These are phyloP conservation scores for Parsonsia alboflavescens DNA, from an alignment of 257 asterid species.

Conservation along the genomic window DNA sequence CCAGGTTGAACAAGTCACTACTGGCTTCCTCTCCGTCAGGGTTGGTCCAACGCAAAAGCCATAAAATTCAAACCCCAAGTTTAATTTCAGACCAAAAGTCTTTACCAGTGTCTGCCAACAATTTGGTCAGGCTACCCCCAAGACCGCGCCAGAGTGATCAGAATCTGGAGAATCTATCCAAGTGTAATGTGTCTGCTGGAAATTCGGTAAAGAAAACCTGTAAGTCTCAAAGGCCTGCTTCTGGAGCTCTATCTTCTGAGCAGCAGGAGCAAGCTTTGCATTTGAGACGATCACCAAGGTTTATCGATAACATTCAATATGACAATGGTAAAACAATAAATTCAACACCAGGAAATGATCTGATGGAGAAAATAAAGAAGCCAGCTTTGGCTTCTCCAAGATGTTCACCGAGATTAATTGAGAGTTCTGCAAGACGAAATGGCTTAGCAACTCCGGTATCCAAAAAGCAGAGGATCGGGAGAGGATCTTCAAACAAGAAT, in stretches of 20 bases:
- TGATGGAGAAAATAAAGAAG: neutral
- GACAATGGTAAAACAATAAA: neutral
- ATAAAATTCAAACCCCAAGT: neutral
- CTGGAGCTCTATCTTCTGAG: neutral
- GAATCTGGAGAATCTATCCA: neutral
- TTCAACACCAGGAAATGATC: neutral
- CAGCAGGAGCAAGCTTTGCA: neutral
- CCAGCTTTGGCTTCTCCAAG: neutral
- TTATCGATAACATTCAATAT: neutral
- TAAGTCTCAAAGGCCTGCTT: neutral
- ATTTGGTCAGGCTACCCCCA: neutral
- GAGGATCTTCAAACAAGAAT: neutral
- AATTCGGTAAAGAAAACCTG: neutral
- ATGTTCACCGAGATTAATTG: neutral
- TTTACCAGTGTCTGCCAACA: neutral
- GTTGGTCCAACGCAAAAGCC: neutral
- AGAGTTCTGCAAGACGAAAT: neutral
- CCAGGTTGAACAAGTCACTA: neutral
- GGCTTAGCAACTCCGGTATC: neutral
- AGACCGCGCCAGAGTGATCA: neutral
- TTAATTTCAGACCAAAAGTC: neutral
- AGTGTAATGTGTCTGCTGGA: neutral
- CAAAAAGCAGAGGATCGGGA: neutral
- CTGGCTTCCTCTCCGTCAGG: neutral
- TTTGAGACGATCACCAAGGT: conserved; percentile 2